phyloP scores from a whole-genome alignment of 345 rosid genomes.

The Salix udensis region DNA sequence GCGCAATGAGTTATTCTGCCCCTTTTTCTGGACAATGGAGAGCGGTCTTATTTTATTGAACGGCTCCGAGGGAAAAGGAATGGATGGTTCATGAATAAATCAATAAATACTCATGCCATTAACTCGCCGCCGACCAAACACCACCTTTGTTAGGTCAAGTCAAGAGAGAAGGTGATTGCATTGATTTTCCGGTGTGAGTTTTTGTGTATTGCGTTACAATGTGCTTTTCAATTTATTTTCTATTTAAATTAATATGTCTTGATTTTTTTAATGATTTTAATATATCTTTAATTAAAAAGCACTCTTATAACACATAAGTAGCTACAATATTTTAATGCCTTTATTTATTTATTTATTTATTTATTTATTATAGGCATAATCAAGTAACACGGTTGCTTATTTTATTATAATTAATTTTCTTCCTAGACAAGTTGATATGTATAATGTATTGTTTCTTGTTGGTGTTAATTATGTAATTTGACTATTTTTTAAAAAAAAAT shows the following conservation, averaged over 20 bases:
- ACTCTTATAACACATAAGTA: too few relatives aligned
- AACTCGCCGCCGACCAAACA: slow-evolving; percentile 9
- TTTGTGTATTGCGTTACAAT: background rate
- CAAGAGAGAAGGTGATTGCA: slow-evolving; percentile 4
- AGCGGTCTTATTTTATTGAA: slow-evolving; percentile 21
- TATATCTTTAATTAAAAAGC: too few relatives aligned
- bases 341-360: too few relatives aligned
- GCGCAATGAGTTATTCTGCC: background rate
- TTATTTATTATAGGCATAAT: too few relatives aligned
- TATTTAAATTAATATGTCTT: too few relatives aligned
- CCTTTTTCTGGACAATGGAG: background rate
- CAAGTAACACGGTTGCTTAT: too few relatives aligned
- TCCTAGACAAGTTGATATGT: too few relatives aligned
- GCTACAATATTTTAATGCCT: too few relatives aligned
- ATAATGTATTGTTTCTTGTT: background rate
- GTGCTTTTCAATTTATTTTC: background rate
- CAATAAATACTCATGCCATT: background rate
- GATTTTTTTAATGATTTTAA: too few relatives aligned
- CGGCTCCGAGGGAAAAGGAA: slow-evolving; percentile 38
- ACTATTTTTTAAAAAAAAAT: too few relatives aligned
- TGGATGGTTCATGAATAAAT: background rate
- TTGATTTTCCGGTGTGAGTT: background rate
- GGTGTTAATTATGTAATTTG: too few relatives aligned
- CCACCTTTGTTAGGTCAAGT: slow-evolving; percentile 30
- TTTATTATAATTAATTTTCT: too few relatives aligned